Percentiles rank a stretch among this genome's conserved stretches.
These are phyloP conservation scores for Marsdenia floribunda DNA, from an alignment of 257 asterid genomes.

Conservation along the genomic window DNA sequence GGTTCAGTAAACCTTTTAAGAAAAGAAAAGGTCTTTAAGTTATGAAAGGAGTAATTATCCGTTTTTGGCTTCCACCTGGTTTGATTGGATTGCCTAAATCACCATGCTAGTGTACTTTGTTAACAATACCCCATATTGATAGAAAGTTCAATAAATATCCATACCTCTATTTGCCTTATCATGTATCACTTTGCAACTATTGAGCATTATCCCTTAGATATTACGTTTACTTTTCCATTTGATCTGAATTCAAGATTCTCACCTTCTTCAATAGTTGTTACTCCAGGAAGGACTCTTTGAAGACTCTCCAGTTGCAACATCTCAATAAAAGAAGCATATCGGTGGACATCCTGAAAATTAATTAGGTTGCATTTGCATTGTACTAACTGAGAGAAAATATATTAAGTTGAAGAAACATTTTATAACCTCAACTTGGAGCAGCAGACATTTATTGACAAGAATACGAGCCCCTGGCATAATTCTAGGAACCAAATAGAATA, in stretches of 20 bases:
- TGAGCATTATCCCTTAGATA: background rate
- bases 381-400: slow-evolving; percentile 8
- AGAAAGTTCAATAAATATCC: background rate
- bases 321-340: slow-evolving; percentile 69
- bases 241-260: background rate
- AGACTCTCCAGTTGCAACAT: slow-evolving; percentile 73
- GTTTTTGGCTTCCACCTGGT: background rate
- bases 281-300: slow-evolving; percentile 73
- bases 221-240: background rate
- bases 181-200: background rate
- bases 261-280: slow-evolving; percentile 67
- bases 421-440: slow-evolving; percentile 78
- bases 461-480: slow-evolving; percentile 50
- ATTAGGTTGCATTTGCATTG: slow-evolving; percentile 10
- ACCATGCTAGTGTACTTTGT: no score
- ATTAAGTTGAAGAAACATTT: slow-evolving; percentile 21
- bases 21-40: background rate
- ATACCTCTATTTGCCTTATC: background rate
- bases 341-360: slow-evolving; percentile 48
- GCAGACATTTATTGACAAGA: slow-evolving; percentile 65
- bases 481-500: slow-evolving; percentile 39
- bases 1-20: background rate
- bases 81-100: background rate
- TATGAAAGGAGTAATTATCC: background rate
- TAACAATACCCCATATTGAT: no score